Base-by-base conservation (phyloP, 257 asterid species). In the Lycium ferocissimum region DNA sequence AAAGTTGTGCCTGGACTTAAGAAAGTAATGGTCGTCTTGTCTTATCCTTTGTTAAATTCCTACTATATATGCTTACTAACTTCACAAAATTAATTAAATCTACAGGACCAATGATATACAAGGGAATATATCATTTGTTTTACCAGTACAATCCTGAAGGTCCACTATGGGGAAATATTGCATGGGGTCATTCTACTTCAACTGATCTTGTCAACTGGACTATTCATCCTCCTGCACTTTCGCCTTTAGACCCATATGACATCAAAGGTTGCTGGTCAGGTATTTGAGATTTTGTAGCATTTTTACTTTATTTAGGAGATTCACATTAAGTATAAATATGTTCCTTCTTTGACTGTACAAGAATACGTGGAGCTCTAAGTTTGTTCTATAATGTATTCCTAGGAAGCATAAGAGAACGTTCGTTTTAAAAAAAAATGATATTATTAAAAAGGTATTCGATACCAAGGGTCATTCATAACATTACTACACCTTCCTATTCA, bases 151-250 rank as follows among this genome's bases (percentile, higher is more conserved):
- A 92, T 35, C 95, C 96, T 22, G 69, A 79, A 43, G 90, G 89
- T 26, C 86, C 94, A 6, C 80, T 72, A 20, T 88, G 91, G 93
- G 95, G 83, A 13, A 90, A 90, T 83, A 87, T 92, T 17, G 20
- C 93, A 91, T 75, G 81, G 81, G 81, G 81, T 49, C 81, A 75
- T 47, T 12, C 81, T 49, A 75, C 61, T 47, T 75, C 98, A 2
- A 86, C 82, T 83, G 90, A 92, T 86, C 90, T 94, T 11, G 26
- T 94, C 6, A 90, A 94, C 18, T 94, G 98, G 95, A 89, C 86
- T 59, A 89, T 91, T 59, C 88, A 89, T 22, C 88, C 86, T 14
- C 67, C 47, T 0, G 93, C 92, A 9, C 70, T 92, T 40, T 61
- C 17, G n/a, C 98, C 96, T 37, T 49, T 91, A 1, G 87, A 94